phyloP scores from a whole-genome alignment of 1,284 basidiomycete genomes.

The Lignosus rhinocerotis region DNA sequence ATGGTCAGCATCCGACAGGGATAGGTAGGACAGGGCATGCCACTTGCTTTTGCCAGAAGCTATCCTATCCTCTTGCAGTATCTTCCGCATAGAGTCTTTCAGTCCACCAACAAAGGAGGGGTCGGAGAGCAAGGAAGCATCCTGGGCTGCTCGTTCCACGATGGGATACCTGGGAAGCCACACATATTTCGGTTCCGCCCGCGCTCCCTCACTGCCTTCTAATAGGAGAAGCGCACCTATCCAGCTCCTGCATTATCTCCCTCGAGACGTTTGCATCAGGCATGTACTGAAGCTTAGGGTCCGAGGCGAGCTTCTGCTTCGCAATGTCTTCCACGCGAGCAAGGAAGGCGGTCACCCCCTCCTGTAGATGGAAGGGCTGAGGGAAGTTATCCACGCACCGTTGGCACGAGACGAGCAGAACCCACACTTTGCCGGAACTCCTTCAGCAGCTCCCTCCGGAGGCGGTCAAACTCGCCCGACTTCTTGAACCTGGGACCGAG shows the following conservation, averaged over 20 bases:
- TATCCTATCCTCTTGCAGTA: slow-evolving; percentile 27
- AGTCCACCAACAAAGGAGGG: slow-evolving; percentile 48
- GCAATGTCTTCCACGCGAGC: slow-evolving; percentile 61
- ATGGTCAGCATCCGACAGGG: background rate
- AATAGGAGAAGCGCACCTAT: slow-evolving; percentile 47
- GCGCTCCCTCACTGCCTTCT: no score
- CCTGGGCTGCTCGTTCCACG: slow-evolving; percentile 63
- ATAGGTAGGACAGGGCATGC: no score
- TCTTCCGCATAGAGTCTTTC: slow-evolving; percentile 30
- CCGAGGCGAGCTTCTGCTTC: slow-evolving; percentile 52
- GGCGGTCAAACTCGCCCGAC: slow-evolving; percentile 75
- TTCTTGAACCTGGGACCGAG: slow-evolving; percentile 63
- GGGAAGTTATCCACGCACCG: slow-evolving; percentile 14
- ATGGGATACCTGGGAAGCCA: slow-evolving; percentile 46
- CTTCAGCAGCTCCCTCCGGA: slow-evolving; percentile 63
- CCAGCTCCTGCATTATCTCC: slow-evolving; percentile 71
- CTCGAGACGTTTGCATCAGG: slow-evolving; percentile 52
- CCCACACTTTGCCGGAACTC: slow-evolving; percentile 67
- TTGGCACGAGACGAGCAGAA: slow-evolving; percentile 17
- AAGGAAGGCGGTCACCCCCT: slow-evolving; percentile 51
- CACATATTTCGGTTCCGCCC: slow-evolving; percentile 9
- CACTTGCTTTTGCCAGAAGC: slow-evolving; percentile 9
- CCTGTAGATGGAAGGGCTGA: slow-evolving; percentile 38
- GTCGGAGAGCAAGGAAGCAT: slow-evolving; percentile 53
- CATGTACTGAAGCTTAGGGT: slow-evolving; percentile 55